Conservation (phyloP, 2,329 filamentous ascomycete species). For the Aspergillus clavatus region DNA sequence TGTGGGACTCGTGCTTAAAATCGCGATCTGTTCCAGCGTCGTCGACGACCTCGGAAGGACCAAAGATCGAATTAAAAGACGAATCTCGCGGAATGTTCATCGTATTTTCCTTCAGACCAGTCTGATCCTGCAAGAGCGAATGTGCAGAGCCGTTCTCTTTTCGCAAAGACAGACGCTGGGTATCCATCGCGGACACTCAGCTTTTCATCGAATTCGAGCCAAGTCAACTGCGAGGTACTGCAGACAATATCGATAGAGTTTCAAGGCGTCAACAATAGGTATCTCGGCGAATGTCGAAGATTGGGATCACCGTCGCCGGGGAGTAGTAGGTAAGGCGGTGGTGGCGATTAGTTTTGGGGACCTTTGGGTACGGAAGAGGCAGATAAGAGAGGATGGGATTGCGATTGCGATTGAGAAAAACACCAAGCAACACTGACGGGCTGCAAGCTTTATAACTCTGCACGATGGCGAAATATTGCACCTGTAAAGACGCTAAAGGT, state of each 20-base stretch:
- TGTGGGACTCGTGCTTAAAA: constrained; percentile 21
- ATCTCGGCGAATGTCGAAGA: too few species aligned
- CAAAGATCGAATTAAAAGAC: constrained; percentile 20
- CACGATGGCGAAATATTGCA: too few species aligned
- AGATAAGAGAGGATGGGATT: too few species aligned
- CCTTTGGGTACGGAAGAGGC: too few species aligned
- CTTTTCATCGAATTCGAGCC: background rate
- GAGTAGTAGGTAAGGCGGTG: too few species aligned
- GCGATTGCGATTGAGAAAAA: too few species aligned
- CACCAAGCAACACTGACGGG: too few species aligned
- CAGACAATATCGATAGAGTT: too few species aligned
- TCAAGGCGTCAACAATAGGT: too few species aligned
- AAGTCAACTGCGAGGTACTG: background rate
- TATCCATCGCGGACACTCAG: constrained; percentile 3
- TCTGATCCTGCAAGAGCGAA: background rate
- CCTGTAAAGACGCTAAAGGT: background rate
- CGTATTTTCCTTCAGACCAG: background rate
- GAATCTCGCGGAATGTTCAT: background rate
- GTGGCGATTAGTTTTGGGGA: too few species aligned
- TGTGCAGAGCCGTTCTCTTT: background rate
- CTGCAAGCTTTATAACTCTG: too few species aligned
- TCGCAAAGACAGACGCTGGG: background rate
- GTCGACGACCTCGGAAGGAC: constrained; percentile 12
- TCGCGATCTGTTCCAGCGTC: constrained; percentile 20
- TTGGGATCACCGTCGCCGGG: too few species aligned